Base-by-base conservation (phyloP, 306 rosid genomes). In the Vigna angularis region DNA sequence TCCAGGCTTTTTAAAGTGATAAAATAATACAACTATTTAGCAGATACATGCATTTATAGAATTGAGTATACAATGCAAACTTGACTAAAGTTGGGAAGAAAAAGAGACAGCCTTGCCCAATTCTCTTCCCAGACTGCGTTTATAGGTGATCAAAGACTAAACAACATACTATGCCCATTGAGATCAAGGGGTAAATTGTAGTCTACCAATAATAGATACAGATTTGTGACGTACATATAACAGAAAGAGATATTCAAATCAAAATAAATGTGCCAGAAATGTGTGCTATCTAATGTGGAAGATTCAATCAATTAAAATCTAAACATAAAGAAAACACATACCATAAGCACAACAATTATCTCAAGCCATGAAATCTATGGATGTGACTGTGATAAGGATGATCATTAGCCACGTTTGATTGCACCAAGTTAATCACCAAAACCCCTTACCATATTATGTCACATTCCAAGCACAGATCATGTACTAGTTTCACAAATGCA, bases 361-460 rank as follows among this genome's bases (percentile, higher is more conserved):
- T 57, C 65, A 57, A 40, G n/a, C 59, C 76, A 64, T 13, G 59
- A 64, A 67, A 66, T 48, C 32, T 47, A 66, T n/a, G 59, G 61
- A 36, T 17, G 67, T 44, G 79, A 14, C 42, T 70, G 22, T 22
- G 53, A 49, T 58, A 32, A 65, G 32, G 26, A 59, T 56, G 81
- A 70, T 79, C 45, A 50, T 30, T 40, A 45, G 44, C 72, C 45
- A 66, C 36, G 79, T 55, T 36, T 20, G 65, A 56, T 69, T 34
- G 8, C 36, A 53, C 61, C 63, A 42, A 64, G 73, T 56, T 42
- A 74, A 69, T 75, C 74, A 74, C 63, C 72, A 74, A 65, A 69
- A 47, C 28, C 66, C 50, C 69, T 53, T 69, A 44, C 72, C 40
- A 79, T 32, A 44, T 36, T 20, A 68, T 51, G 34, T 30, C 58